Base-by-base conservation (phyloP, 2,329 filamentous ascomycete species). In the Stemphylium vesicarium region DNA sequence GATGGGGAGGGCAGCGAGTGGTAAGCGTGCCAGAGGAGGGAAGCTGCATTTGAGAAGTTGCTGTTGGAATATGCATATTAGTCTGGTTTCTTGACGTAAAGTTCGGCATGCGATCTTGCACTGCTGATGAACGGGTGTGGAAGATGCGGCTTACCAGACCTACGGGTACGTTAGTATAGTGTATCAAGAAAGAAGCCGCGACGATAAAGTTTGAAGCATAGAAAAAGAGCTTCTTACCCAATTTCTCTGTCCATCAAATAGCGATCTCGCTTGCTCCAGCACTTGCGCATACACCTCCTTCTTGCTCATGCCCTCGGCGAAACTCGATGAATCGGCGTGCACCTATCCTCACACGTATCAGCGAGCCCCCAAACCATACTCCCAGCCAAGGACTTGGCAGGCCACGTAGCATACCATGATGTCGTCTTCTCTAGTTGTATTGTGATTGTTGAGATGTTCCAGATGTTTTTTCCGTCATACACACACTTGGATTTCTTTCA, bases 321-420 rank as follows among this genome's bases (percentile, higher is more conserved):
- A 94, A 66, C 85, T 91, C 47, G 89, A 90, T 3, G 90, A 85
- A 71, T 94, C 90, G 46, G 91, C 90, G 77, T 94, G 91, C 53
- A 91, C 88, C 88, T 66, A 18, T 35, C 6, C 4, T 22, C 26
- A 22, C 24, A 18, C 40, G 32, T 5, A 12, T 56, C 43, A 52
- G 48, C 31, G 12, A 36, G 11, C 12, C 31, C 33, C 16, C 24
- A 9, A 16, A 20, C 38, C 24, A 13, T 10, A 38, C n/a, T 15
- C 15, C 36, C 18, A 1, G 10, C 0, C 32, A 2, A 42, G 22
- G 12, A 8, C 18, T 36, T 33, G 18, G 18, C 18, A 22, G 7
- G 2, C n/a, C 18, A 8, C 15, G 12, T 26, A 36, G 22, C 36
- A 35, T 53, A 53, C 50, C 50, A 53, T 53, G 10, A 4, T 43